Percentiles rank a stretch among this genome's conserved stretches.
These are phyloP conservation scores for Adansonia grandidieri DNA, from an alignment of 441 rosid genomes.

Conservation along the genomic window DNA sequence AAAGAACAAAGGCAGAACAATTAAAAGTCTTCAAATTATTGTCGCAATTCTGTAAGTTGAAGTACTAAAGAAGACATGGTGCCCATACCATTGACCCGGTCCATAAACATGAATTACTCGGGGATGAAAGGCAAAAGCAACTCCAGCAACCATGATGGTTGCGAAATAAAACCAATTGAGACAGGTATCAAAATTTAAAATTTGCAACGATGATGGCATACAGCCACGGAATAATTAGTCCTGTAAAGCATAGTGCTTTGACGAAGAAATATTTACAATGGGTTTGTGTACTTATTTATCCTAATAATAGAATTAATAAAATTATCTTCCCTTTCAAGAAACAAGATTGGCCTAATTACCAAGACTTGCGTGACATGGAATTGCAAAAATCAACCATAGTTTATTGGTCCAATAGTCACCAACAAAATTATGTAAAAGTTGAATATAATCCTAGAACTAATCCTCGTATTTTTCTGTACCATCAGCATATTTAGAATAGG, in stretches of 20 bases:
- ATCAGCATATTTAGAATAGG: constrained; percentile 10
- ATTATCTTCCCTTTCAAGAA: neutral
- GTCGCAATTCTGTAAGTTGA: neutral
- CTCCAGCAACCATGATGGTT: neutral
- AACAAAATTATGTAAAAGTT: neutral
- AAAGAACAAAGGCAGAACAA: neutral
- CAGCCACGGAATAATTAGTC: neutral
- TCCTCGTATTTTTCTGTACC: neutral
- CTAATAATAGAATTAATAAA: neutral
- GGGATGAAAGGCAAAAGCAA: neutral
- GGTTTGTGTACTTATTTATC: neutral
- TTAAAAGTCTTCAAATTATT: neutral
- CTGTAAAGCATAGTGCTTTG: neutral
- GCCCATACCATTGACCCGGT: neutral
- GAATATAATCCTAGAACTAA: neutral
- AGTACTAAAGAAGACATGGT: neutral
- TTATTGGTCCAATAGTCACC: neutral
- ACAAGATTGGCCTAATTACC: neutral
- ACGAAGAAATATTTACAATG: neutral
- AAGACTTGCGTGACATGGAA: neutral
- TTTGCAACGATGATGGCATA: neutral
- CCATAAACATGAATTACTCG: neutral
- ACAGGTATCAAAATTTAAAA: neutral
- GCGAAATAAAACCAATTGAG: neutral
- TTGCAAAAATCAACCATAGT: neutral